Percentiles rank a stretch among this genome's conserved stretches.
Conservation (phyloP, 1,284 basidiomycete species). For the Coriolopsis trogii region DNA sequence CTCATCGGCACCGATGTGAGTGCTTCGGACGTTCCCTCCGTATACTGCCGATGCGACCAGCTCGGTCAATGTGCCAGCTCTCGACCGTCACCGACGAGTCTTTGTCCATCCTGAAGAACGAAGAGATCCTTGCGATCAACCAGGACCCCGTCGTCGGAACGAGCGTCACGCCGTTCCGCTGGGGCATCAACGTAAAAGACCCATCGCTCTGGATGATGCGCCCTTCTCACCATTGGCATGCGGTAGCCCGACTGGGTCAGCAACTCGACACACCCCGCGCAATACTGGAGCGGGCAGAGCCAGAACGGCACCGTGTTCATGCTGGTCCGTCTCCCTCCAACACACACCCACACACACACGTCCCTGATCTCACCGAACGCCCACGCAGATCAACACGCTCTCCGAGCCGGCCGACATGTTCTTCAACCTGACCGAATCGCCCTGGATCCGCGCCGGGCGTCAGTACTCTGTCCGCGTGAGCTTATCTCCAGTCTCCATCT, state of each 20-base stretch:
- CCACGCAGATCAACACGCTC: constrained; percentile 42
- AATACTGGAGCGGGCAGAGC: constrained; percentile 55
- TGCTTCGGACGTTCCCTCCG: not conserved
- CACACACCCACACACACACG: too few species aligned
- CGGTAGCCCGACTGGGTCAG: constrained; percentile 50
- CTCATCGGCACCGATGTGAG: constrained; percentile 47
- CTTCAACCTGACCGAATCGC: constrained; percentile 69
- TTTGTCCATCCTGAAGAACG: constrained; percentile 60
- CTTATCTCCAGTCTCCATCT: too few species aligned
- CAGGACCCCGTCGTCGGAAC: constrained; percentile 67
- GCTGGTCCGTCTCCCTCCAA: too few species aligned
- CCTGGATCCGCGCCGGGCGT: constrained; percentile 68
- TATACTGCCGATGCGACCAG: too few species aligned
- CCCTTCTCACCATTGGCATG: not conserved
- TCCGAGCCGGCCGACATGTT: constrained; percentile 57
- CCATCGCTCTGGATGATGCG: not conserved
- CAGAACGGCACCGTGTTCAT: constrained; percentile 50
- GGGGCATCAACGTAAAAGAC: constrained; percentile 57
- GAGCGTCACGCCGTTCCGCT: constrained; percentile 64
- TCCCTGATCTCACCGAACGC: too few species aligned
- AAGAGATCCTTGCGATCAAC: constrained; percentile 68
- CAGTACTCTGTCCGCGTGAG: constrained; percentile 66
- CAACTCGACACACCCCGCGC: constrained; percentile 49
- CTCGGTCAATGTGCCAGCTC: constrained; percentile 46
- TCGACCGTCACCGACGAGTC: constrained; percentile 48